A percentile compares a stretch with the other conserved stretches of the same genome.
These are phyloP conservation scores for Turnera subulata DNA, from an alignment of 345 rosid genomes.

Conservation along the genomic window DNA sequence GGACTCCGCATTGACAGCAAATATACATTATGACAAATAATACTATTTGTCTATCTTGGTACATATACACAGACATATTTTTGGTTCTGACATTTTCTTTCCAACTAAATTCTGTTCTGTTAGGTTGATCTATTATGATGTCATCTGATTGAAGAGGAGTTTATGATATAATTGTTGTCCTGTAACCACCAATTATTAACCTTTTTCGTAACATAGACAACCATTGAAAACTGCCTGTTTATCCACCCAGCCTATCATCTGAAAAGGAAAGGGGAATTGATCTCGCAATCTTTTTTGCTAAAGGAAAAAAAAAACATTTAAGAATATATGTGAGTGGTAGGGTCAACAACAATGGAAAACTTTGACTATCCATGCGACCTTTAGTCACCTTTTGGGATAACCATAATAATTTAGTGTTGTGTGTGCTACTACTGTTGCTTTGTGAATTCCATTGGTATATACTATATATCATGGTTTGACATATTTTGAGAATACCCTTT, in stretches of 20 bases:
- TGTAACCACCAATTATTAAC: neutral
- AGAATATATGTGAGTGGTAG: constrained; percentile 11
- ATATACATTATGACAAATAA: too few relatives aligned
- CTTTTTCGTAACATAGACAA: too few relatives aligned
- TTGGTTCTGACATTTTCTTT: too few relatives aligned
- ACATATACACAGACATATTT: too few relatives aligned
- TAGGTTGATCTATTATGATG: too few relatives aligned
- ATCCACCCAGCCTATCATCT: neutral
- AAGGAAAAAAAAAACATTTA: too few relatives aligned
- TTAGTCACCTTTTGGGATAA: neutral
- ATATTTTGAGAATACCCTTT: neutral
- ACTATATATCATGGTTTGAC: neutral
- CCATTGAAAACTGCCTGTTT: neutral
- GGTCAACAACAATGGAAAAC: neutral
- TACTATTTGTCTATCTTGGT: too few relatives aligned
- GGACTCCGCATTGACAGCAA: too few relatives aligned
- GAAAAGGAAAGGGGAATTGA: neutral
- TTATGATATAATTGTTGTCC: neutral
- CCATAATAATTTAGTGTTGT: neutral
- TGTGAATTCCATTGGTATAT: neutral
- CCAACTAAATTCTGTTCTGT: too few relatives aligned
- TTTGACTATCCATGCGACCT: neutral
- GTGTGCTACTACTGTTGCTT: constrained; percentile 1
- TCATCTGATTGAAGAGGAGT: neutral
- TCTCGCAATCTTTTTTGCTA: neutral